Conservation (phyloP, 768 basidiomycete species). For the Leccinum truebloodii region DNA sequence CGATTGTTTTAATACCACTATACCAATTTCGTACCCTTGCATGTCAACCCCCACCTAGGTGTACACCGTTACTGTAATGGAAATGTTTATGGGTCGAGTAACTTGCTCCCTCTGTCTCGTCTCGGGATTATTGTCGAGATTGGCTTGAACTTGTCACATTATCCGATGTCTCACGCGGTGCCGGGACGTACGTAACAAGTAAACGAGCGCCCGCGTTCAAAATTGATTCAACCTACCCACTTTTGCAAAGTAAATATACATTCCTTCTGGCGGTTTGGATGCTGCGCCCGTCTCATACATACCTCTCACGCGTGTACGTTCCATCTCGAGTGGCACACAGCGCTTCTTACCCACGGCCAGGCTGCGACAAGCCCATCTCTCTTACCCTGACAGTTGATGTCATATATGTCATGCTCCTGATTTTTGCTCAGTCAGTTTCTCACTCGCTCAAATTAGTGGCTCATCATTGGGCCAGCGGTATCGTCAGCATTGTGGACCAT, state of each 20-base stretch:
- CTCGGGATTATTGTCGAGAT: neutral
- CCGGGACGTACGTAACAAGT: neutral
- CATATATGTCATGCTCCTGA: neutral
- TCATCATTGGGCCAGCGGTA: neutral
- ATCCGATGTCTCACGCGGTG: neutral
- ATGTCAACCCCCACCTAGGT: neutral
- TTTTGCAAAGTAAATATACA: neutral
- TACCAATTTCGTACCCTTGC: slow-evolving; percentile 1
- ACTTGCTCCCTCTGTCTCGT: neutral
- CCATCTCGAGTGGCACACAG: neutral
- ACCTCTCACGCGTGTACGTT: neutral
- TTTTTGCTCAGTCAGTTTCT: neutral
- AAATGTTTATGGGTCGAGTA: slow-evolving; percentile 1
- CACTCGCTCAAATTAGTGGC: neutral
- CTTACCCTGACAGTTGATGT: neutral
- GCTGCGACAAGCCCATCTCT: neutral
- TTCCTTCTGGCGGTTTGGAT: neutral
- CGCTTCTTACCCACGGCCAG: neutral
- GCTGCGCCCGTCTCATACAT: neutral
- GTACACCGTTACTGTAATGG: slow-evolving; percentile 2
- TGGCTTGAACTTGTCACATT: neutral
- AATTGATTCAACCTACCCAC: neutral
- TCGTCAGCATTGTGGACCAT: neutral
- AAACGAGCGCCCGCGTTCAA: neutral
- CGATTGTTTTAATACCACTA: slow-evolving; percentile 19